Conservation (phyloP, 2,329 filamentous ascomycete genomes). For the Aulographum hederae region DNA sequence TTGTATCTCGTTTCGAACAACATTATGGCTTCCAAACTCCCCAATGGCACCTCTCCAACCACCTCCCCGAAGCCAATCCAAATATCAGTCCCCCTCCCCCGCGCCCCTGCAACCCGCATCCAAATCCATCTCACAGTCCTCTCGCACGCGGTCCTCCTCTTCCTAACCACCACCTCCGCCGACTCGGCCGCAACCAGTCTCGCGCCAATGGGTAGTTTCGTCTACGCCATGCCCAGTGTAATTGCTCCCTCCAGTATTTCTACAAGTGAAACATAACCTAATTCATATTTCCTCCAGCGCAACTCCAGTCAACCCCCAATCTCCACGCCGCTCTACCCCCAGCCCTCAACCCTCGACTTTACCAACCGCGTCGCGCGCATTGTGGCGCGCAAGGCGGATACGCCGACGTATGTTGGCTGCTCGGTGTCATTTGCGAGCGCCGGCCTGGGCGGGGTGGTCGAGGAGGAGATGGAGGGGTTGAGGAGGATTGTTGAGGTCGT, state of each 20-base stretch:
- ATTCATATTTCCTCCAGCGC: neutral
- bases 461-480: conserved; percentile 89
- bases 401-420: conserved; percentile 79
- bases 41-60: neutral
- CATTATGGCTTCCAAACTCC: neutral
- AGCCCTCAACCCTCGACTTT: conserved; percentile 67
- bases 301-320: conserved; percentile 32
- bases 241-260: conserved; percentile 54
- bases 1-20: too few species aligned
- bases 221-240: conserved; percentile 87
- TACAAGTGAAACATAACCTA: conserved; percentile 57
- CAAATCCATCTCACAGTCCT: conserved; percentile 40
- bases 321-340: conserved; percentile 61
- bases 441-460: conserved; percentile 61
- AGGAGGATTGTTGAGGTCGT: neutral
- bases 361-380: conserved; percentile 71
- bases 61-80: conserved; percentile 21
- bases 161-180: conserved; percentile 34
- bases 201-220: conserved; percentile 61
- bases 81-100: conserved; percentile 38
- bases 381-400: conserved; percentile 50
- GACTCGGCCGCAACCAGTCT: conserved; percentile 21
- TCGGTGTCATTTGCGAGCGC: conserved; percentile 61
- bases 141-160: conserved; percentile 33
- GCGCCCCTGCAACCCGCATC: conserved; percentile 35